Evolutionary conservation across 129 eudicot species (phyloP).

Genomic region (Gnaphalium uliginosum): DNA sequence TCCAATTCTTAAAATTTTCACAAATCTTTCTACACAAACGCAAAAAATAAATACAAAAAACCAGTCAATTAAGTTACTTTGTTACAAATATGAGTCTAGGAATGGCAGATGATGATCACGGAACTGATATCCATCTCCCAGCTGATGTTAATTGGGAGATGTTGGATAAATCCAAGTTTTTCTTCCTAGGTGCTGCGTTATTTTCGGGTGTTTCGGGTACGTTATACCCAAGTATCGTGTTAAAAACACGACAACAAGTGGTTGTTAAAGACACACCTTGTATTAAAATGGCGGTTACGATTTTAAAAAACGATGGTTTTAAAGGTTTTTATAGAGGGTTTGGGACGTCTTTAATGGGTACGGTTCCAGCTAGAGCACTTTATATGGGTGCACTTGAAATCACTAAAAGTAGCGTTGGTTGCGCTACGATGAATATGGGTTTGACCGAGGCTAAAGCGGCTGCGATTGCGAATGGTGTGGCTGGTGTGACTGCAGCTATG

Average conservation of each 20-base stretch:
- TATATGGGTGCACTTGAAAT: slow-evolving; percentile 89
- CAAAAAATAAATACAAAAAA: slow-evolving; percentile 11
- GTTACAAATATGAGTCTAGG: slow-evolving; percentile 35
- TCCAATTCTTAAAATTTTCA: slow-evolving; percentile 22
- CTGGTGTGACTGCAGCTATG: slow-evolving; percentile 73
- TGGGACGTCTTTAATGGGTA: slow-evolving; percentile 82
- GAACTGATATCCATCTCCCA: slow-evolving; percentile 36
- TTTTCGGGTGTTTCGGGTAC: slow-evolving; percentile 74
- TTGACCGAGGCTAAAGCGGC: slow-evolving; percentile 59
- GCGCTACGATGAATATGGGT: slow-evolving; percentile 53
- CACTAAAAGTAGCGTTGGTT: slow-evolving; percentile 78
- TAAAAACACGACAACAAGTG: slow-evolving; percentile 86
- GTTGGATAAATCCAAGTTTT: slow-evolving; percentile 38
- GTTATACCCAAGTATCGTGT: slow-evolving; percentile 73
- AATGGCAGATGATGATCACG: slow-evolving; percentile 34
- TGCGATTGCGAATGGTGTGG: slow-evolving; percentile 68
- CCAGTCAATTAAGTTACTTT: neutral
- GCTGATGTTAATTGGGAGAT: slow-evolving; percentile 41
- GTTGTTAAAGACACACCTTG: slow-evolving; percentile 47
- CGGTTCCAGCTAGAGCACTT: slow-evolving; percentile 79
- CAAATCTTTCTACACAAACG: slow-evolving; percentile 39
- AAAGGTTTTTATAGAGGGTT: slow-evolving; percentile 76
- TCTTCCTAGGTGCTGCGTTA: slow-evolving; percentile 50
- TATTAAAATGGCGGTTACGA: slow-evolving; percentile 51
- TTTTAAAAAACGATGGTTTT: slow-evolving; percentile 52